Evolutionary conservation across 176 grass and related monocot species (phyloP), one percentile per base, ranked within the genome.

Genomic region (Saccharum spontaneum): DNA sequence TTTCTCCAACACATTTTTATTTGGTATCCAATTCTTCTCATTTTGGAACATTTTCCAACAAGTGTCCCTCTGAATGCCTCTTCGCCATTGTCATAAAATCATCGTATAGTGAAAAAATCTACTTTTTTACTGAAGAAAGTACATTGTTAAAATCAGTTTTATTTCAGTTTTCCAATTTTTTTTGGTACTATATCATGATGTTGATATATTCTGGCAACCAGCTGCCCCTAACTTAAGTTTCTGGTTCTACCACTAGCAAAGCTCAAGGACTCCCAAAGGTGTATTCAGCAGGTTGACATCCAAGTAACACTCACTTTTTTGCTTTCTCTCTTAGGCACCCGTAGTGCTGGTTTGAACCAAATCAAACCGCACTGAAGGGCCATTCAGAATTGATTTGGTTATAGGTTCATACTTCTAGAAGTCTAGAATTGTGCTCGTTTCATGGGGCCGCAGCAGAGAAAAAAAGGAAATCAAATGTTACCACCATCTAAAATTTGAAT

Each of bases 401-500:
- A 57, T n/a, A 57, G 18, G 54, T 61, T 61, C 1, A 61, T 4
- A 10, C n/a, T n/a, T 61, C 57, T 61, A 62, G 3, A 26, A 12
- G n/a, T 26, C n/a, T 62, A 62, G 10, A 24, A 10, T 26, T 26
- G 23, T 26, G 59, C 23, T 26, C 10, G 1, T 10, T 62, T 13
- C 23, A 0, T 24, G 10, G 59, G 59, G 10, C 23, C n/a, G 1
- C 23, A 62, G n/a, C 59, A 62, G 59, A 61, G 59, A 62, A 26
- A 60, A 57, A 23, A 60, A 23, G 3, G 26, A 30, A 18, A 85
- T 63, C 6, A 73, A 78, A 69, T 30, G 5, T 31, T 50, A 15
- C 49, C n/a, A 68, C 11, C 48, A 81, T 66, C 7, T 43, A 86
- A 71, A 70, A 46, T n/a, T 69, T 75, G 14, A 22, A 54, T 17